Base-by-base conservation (phyloP, 2,329 filamentous ascomycete species). In the Ascochyta fabae region DNA sequence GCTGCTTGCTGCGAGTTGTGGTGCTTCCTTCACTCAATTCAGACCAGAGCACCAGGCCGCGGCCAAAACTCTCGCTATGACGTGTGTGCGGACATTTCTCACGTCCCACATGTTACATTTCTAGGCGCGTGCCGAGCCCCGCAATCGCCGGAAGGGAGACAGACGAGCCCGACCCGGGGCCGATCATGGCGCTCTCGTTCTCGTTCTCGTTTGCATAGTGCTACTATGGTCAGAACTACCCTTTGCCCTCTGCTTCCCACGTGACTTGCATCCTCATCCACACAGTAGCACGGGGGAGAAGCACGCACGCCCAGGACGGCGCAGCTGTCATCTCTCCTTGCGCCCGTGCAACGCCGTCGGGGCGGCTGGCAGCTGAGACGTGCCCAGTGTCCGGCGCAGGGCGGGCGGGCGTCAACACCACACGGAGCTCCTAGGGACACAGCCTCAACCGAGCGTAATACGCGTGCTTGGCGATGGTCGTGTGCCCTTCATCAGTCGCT, bases 61-160 rank as follows among this genome's bases (percentile, higher is more conserved):
- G 19, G 19, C 19, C 19, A 19, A 19, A 19, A 19, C 19, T 19
- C 19, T 45, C 5, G 15, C n/a, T n/a, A 62, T 64, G 61, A 64
- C 61, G 61, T 60, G 54, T 42, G 54, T 42, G 54, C 46, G 51
- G 52, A 58, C 47, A 40, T 49, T 47, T 40, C 39, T 50, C 45
- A 58, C 19, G 19, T 19, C 19, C 19, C 19, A 19, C 19, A 19
- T 19, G 2, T 19, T 19, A 19, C 47, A 40, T 53, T 47, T 36
- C 39, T 53, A 48, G 49, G 31, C 12, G 41, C 36, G 23, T 41
- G 38, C 49, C 41, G 15, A 50, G 42, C 55, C 40, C 35, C 46
- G 33, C 50, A 39, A 47, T 50, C 35, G 34, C 44, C 39, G 39
- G 52, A 40, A 40, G 35, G 24, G 29, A 40, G 22, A 23, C 42